Percentiles rank a stretch among this genome's conserved stretches.
Conservation (phyloP, 352 stramenopile species). For the Globisporangium nodosum region DNA sequence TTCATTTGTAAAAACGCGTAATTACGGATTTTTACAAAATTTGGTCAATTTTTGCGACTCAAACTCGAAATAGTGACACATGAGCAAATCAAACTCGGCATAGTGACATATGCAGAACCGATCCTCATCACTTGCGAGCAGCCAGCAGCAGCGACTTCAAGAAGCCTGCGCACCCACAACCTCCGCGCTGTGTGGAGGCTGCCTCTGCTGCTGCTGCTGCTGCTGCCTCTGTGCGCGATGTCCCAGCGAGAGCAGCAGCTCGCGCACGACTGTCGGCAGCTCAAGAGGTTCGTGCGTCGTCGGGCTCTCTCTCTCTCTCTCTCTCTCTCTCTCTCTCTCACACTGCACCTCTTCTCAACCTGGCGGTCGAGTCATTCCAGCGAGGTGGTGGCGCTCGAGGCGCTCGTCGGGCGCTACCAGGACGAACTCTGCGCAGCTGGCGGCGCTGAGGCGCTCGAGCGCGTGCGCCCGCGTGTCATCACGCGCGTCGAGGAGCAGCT, state of each 20-base stretch:
- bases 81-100: no score
- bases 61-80: no score
- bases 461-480: slow-evolving; percentile 9
- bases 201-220: neutral
- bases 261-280: slow-evolving; percentile 27
- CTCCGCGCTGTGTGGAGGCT: no score
- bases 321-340: neutral
- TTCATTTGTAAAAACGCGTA: neutral
- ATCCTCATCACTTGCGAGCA: no score
- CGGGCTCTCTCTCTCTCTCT: neutral
- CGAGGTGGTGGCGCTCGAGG: slow-evolving; percentile 52
- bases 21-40: neutral
- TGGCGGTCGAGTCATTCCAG: slow-evolving; percentile 15
- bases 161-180: neutral
- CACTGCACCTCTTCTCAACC: neutral
- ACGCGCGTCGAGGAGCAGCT: slow-evolving; percentile 39
- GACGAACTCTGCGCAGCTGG: slow-evolving; percentile 27
- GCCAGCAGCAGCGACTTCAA: slow-evolving; percentile 5
- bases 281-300: slow-evolving; percentile 22
- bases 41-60: no score
- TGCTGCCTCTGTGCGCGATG: neutral
- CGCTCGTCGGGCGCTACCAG: slow-evolving; percentile 58
- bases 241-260: slow-evolving; percentile 24
- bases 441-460: neutral
- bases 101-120: no score